phyloP scores from a whole-genome alignment of 2,329 filamentous ascomycete genomes.

The Aureobasidium musti region DNA sequence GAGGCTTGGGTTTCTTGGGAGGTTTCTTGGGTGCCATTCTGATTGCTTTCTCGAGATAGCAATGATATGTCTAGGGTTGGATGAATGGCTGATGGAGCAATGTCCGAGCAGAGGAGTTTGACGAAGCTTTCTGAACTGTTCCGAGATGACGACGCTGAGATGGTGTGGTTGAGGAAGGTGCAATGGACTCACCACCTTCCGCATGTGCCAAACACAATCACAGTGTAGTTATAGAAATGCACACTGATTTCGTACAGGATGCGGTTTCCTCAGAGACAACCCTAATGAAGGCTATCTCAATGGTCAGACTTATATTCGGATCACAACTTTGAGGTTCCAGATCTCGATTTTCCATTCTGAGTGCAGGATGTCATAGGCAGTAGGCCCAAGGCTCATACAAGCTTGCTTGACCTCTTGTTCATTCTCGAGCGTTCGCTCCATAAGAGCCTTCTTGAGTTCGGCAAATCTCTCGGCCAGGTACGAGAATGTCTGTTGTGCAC shows the following conservation, averaged over 20 bases:
- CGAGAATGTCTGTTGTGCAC: conserved; percentile 48
- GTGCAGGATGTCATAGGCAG: conserved; percentile 62
- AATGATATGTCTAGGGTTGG: background rate
- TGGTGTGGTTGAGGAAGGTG: background rate
- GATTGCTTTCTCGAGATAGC: background rate
- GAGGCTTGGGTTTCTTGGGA: background rate
- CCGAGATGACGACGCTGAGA: background rate
- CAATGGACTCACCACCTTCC: conserved; percentile 29
- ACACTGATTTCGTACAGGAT: too few species aligned
- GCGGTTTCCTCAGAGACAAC: too few species aligned
- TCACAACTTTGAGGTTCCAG: conserved; percentile 40
- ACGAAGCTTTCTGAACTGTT: background rate
- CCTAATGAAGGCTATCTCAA: too few species aligned
- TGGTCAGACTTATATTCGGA: too few species aligned
- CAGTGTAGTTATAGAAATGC: too few species aligned
- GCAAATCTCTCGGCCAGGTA: conserved; percentile 55
- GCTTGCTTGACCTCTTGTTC: conserved; percentile 56
- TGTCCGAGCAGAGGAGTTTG: background rate
- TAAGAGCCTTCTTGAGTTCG: conserved; percentile 58
- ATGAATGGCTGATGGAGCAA: background rate
- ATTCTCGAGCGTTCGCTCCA: conserved; percentile 55
- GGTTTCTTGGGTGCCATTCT: background rate
- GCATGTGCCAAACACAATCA: too few species aligned
- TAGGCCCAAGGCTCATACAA: conserved; percentile 63
- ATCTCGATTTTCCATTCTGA: conserved; percentile 51